Percentiles rank a stretch among this genome's conserved stretches.
Evolutionary conservation across 768 basidiomycete species (phyloP).

Genomic region (Epithele typhae): DNA sequence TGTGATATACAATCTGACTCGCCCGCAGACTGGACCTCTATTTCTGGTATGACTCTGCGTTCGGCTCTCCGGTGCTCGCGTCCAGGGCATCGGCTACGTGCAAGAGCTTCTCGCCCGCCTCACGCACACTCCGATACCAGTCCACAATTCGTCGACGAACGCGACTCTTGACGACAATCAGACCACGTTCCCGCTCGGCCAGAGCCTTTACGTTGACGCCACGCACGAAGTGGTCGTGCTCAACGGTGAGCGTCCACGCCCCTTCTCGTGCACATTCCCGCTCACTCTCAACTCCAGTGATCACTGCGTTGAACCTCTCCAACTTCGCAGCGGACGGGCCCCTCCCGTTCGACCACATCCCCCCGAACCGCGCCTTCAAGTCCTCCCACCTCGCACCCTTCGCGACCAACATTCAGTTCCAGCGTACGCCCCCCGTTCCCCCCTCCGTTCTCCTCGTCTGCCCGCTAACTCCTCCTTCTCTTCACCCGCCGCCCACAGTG

Average conservation of each 20-base stretch:
- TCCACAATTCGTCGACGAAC: constrained; percentile 82
- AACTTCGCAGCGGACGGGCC: constrained; percentile 71
- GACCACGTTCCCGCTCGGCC: constrained; percentile 65
- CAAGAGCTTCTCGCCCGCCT: constrained; percentile 83
- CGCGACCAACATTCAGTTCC: constrained; percentile 85
- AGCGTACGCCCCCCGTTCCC: constrained; percentile 52
- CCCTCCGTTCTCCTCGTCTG: neutral
- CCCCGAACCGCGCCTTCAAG: constrained; percentile 59
- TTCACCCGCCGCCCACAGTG: constrained; percentile 16
- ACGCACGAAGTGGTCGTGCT: constrained; percentile 90
- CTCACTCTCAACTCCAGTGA: constrained; percentile 39
- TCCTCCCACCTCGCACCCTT: constrained; percentile 80
- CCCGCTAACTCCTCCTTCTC: no score
- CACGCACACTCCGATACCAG: constrained; percentile 65
- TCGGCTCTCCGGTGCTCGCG: constrained; percentile 79
- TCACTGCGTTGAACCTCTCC: constrained; percentile 83
- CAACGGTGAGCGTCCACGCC: constrained; percentile 48
- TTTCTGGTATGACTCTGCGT: constrained; percentile 69
- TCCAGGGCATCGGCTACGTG: constrained; percentile 74
- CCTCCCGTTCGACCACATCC: constrained; percentile 70
- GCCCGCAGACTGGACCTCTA: constrained; percentile 50
- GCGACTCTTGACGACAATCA: constrained; percentile 68
- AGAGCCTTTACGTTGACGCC: constrained; percentile 81
- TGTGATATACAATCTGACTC: neutral
- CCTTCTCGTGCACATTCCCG: neutral